phyloP scores from a whole-genome alignment of 768 basidiomycete species.

The Pulveroboletus sp. region DNA sequence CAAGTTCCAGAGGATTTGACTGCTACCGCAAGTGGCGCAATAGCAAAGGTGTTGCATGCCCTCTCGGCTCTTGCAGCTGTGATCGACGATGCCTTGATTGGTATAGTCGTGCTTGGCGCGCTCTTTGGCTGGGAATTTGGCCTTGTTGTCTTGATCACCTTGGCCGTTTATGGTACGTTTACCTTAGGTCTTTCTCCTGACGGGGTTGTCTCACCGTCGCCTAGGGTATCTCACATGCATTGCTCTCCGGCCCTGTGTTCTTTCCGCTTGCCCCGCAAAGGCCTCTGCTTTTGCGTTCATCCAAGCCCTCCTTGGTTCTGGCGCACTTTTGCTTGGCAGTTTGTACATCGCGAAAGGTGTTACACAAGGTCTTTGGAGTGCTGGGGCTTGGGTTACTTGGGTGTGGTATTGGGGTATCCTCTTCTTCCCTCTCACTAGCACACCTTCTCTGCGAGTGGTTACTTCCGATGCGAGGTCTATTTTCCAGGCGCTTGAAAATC shows the following conservation, averaged over 20 bases:
- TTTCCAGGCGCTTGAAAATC: constrained; percentile 75
- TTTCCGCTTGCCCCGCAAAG: constrained; percentile 5
- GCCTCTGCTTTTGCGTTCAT: constrained; percentile 32
- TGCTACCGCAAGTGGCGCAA: constrained; percentile 5
- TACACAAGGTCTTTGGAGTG: constrained; percentile 27
- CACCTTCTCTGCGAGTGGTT: constrained; percentile 60
- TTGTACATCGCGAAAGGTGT: constrained; percentile 28
- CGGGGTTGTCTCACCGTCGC: neutral
- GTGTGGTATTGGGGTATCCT: constrained; percentile 30
- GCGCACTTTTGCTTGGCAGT: constrained; percentile 75
- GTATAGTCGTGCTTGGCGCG: constrained; percentile 62
- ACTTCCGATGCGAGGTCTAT: constrained; percentile 79
- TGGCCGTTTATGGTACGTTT: constrained; percentile 68
- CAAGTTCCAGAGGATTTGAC: constrained; percentile 67
- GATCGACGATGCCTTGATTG: constrained; percentile 74
- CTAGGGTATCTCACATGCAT: constrained; percentile 20
- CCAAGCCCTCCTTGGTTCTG: constrained; percentile 79
- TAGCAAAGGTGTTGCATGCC: constrained; percentile 17
- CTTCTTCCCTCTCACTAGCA: constrained; percentile 33
- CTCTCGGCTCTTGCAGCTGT: constrained; percentile 72
- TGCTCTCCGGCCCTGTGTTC: constrained; percentile 5
- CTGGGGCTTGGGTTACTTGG: constrained; percentile 29
- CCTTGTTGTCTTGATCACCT: constrained; percentile 65
- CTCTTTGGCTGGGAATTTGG: constrained; percentile 67
- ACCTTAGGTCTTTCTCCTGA: neutral